Percentiles rank a stretch among this genome's conserved stretches.
Evolutionary conservation across 352 stramenopile species (phyloP).

Genomic region (Phytopythium delawarense): DNA sequence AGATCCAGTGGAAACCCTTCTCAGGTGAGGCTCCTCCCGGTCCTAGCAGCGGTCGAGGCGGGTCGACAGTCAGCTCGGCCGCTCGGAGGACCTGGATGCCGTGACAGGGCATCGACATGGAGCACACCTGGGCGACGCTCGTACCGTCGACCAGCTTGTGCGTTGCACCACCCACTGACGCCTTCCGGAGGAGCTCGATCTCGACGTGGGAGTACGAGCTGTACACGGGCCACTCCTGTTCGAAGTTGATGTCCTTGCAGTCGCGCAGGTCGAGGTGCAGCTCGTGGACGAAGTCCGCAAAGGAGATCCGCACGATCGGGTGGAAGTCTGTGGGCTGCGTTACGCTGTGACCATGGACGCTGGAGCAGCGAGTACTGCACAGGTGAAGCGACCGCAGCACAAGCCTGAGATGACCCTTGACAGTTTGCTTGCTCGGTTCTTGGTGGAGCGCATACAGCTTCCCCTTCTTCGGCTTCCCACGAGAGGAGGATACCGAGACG

Average conservation of each 20-base stretch:
- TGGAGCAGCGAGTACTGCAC: conserved; percentile 28
- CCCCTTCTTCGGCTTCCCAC: conserved; percentile 3
- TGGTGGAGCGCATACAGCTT: neutral
- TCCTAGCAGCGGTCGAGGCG: conserved; percentile 12
- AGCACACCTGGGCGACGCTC: conserved; percentile 6
- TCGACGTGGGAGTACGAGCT: conserved; percentile 21
- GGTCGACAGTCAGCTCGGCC: conserved; percentile 18
- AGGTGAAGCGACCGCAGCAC: conserved; percentile 24
- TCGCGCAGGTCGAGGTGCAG: conserved; percentile 11
- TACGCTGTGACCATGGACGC: conserved; percentile 19
- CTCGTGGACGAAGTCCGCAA: conserved; percentile 24
- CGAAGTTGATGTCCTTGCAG: conserved; percentile 15
- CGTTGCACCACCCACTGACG: conserved; percentile 6
- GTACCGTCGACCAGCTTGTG: conserved; percentile 13
- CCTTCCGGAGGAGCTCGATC: conserved; percentile 20
- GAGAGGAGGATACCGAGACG: neutral
- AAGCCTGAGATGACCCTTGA: conserved; percentile 11
- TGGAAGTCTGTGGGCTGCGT: conserved; percentile 23
- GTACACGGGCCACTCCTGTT: conserved; percentile 27
- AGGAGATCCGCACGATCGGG: conserved; percentile 20
- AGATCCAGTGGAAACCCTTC: conserved; percentile 20
- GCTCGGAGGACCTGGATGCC: conserved; percentile 22
- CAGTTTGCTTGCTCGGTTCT: conserved; percentile 1
- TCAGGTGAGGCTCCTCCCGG: conserved; percentile 14
- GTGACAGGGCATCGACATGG: conserved; percentile 17